Percentiles rank a stretch among this genome's conserved stretches.
Evolutionary conservation across 1,139 yeast genomes (phyloP).

Genomic region (Saccharomyces pastorianus): DNA sequence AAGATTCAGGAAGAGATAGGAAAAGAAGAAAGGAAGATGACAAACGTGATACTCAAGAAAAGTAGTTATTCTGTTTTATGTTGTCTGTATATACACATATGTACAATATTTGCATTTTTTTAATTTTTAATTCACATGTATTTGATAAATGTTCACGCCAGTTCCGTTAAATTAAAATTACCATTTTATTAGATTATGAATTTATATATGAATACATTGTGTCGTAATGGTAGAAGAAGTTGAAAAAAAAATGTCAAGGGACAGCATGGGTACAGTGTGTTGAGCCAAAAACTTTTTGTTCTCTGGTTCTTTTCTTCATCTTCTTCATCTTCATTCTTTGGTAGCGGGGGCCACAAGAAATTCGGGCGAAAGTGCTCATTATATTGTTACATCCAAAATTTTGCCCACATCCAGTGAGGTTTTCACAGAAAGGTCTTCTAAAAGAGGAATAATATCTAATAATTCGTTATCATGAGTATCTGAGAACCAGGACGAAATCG

Average conservation of each 20-base stretch:
- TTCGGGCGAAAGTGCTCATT: slow-evolving; percentile 7
- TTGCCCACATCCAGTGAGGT: slow-evolving; percentile 70
- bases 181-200: neutral
- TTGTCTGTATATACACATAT: neutral
- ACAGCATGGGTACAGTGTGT: neutral
- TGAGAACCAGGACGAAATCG: slow-evolving; percentile 94
- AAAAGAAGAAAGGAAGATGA: slow-evolving; percentile 8
- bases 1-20: slow-evolving; percentile 11
- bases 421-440: slow-evolving; percentile 66
- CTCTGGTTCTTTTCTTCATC: neutral
- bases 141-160: neutral
- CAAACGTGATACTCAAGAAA: neutral
- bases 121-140: neutral
- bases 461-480: slow-evolving; percentile 95
- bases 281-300: neutral
- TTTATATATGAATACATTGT: neutral
- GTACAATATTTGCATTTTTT: slow-evolving; percentile 1
- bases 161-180: neutral
- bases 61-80: neutral
- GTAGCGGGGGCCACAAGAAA: neutral
- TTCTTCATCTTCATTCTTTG: slow-evolving; percentile 1
- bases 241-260: neutral
- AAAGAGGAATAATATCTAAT: slow-evolving; percentile 78
- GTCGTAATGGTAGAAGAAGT: neutral
- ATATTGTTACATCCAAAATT: slow-evolving; percentile 66